A percentile compares a stretch with the other conserved stretches of the same genome.
phyloP scores from a whole-genome alignment of 164 flowering plant genomes.

The Vitis riparia region DNA sequence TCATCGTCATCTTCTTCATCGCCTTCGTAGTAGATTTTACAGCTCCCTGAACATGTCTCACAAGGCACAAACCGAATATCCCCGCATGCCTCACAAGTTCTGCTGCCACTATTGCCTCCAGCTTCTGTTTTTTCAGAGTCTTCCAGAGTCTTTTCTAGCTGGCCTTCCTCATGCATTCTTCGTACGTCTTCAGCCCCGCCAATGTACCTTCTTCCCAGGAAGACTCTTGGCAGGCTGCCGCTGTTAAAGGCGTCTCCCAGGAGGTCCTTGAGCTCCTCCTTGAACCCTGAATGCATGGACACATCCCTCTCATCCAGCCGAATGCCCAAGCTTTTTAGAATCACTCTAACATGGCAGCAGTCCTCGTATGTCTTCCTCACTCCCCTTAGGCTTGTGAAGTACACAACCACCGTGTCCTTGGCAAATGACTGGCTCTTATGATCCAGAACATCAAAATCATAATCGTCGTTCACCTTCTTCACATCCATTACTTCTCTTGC shows the following conservation, averaged over 20 bases:
- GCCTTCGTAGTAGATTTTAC: constrained; percentile 65
- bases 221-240: constrained; percentile 65
- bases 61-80: constrained; percentile 86
- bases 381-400: constrained; percentile 87
- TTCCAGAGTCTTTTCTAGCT: constrained; percentile 57
- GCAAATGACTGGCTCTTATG: constrained; percentile 15
- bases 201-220: constrained; percentile 57
- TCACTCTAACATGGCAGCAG: constrained; percentile 63
- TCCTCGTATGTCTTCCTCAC: constrained; percentile 93
- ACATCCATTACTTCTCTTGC: not conserved
- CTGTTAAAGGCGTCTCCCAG: constrained; percentile 40
- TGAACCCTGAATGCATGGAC: constrained; percentile 83
- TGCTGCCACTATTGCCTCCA: constrained; percentile 15
- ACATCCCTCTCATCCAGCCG: constrained; percentile 88
- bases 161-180: constrained; percentile 72
- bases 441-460: not conserved
- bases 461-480: constrained; percentile 2
- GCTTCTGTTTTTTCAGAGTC: constrained; percentile 54
- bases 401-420: constrained; percentile 59
- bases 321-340: constrained; percentile 58
- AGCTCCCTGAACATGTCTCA: constrained; percentile 84
- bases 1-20: constrained; percentile 31
- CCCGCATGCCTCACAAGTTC: constrained; percentile 76
- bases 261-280: constrained; percentile 67
- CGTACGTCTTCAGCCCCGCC: constrained; percentile 81